Evolutionary conservation across 306 rosid species (phyloP).

Genomic region (Cercis canadensis): DNA sequence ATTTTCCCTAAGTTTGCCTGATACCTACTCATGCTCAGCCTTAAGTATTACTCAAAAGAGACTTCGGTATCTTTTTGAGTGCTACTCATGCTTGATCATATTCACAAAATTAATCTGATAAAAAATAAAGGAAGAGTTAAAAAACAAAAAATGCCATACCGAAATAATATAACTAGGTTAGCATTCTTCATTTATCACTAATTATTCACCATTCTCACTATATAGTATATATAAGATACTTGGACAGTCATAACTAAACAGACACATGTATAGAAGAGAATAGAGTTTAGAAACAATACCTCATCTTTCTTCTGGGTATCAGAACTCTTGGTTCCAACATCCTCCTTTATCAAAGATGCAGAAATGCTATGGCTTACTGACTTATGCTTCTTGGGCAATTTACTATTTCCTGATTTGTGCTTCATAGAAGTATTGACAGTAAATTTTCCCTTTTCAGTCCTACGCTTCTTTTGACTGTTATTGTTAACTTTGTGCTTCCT

Average conservation of each 20-base stretch:
- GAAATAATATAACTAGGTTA: slow-evolving; percentile 2
- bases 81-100: background rate
- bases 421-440: slow-evolving; percentile 48
- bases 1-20: too few species aligned
- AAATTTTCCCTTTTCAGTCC: slow-evolving; percentile 70
- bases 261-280: background rate
- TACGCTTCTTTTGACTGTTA: slow-evolving; percentile 65
- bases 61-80: too few species aligned
- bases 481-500: slow-evolving; percentile 62
- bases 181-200: background rate
- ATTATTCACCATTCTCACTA: too few species aligned
- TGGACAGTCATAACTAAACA: background rate
- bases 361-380: slow-evolving; percentile 58
- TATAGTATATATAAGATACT: too few species aligned
- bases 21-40: too few species aligned
- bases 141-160: background rate
- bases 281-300: slow-evolving; percentile 55
- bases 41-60: too few species aligned
- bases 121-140: background rate
- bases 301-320: slow-evolving; percentile 63
- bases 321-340: slow-evolving; percentile 58
- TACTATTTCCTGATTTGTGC: slow-evolving; percentile 56
- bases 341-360: slow-evolving; percentile 54
- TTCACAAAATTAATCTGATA: background rate
- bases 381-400: slow-evolving; percentile 67